phyloP scores from a whole-genome alignment of 1,139 yeast species.

The Candida sp. region DNA sequence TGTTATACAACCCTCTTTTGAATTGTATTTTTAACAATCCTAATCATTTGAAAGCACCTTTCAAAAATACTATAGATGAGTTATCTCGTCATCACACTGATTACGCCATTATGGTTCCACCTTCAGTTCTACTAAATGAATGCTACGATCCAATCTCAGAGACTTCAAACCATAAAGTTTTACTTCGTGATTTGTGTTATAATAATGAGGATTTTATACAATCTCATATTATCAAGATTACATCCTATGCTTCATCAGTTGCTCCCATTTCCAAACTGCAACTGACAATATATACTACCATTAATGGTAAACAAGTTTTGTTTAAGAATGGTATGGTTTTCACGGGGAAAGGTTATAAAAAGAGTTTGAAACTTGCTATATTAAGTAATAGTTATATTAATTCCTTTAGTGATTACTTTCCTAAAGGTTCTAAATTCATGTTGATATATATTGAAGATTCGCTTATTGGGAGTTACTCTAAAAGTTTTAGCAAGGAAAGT shows the following conservation, averaged over 20 bases:
- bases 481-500: neutral
- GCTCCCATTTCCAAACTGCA: conserved; percentile 38
- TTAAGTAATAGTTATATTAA: conserved; percentile 38
- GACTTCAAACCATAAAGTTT: conserved; percentile 20
- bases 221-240: conserved; percentile 59
- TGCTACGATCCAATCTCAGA: conserved; percentile 48
- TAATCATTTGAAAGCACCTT: conserved; percentile 46
- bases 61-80: conserved; percentile 44
- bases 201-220: conserved; percentile 60
- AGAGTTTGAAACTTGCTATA: conserved; percentile 43
- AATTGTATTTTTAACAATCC: conserved; percentile 70
- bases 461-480: conserved; percentile 31
- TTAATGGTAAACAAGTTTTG: conserved; percentile 57
- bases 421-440: conserved; percentile 49
- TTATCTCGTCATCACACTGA: conserved; percentile 41
- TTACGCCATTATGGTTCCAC: conserved; percentile 61
- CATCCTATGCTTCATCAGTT: conserved; percentile 31
- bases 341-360: conserved; percentile 57
- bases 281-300: conserved; percentile 50
- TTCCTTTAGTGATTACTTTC: conserved; percentile 45
- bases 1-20: conserved; percentile 60
- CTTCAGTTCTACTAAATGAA: conserved; percentile 48
- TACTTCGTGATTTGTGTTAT: conserved; percentile 56
- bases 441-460: conserved; percentile 52
- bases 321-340: conserved; percentile 55